Evolutionary conservation across 805 yeast species (phyloP).

Genomic region (Candida sithepensis): DNA sequence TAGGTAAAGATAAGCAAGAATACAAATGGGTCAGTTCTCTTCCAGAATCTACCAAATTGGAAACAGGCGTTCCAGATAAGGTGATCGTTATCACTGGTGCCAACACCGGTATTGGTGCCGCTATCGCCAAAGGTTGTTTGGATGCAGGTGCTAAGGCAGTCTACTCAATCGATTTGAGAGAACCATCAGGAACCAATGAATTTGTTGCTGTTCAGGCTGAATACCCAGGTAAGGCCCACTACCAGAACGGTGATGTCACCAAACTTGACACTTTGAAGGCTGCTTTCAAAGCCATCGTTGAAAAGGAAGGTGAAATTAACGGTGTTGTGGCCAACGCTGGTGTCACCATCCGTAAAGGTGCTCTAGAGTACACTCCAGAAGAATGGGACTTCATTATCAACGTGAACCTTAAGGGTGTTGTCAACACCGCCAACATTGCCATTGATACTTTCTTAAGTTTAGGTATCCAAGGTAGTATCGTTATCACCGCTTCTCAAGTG

Average conservation of each 20-base stretch:
- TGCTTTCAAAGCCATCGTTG: conserved; percentile 5
- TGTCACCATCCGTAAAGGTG: conserved; percentile 12
- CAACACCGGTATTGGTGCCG: conserved; percentile 15
- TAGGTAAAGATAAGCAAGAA: conserved; percentile 10
- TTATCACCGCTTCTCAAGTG: conserved; percentile 51
- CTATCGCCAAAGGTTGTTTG: conserved; percentile 9
- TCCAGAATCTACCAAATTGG: conserved; percentile 5
- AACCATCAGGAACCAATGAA: conserved; percentile 10
- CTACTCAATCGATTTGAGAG: conserved; percentile 10
- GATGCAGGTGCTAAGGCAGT: conserved; percentile 12
- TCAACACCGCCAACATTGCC: conserved; percentile 9
- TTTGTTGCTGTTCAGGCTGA: conserved; percentile 7
- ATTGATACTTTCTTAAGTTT: conserved; percentile 6
- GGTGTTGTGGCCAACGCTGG: conserved; percentile 15
- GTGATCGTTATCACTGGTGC: conserved; percentile 13
- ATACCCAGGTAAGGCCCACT: conserved; percentile 8
- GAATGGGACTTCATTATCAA: conserved; percentile 11
- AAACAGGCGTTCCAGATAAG: conserved; percentile 11
- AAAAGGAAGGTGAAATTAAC: conserved; percentile 4
- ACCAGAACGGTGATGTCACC: conserved; percentile 10
- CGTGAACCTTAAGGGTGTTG: conserved; percentile 10
- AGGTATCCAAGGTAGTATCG: conserved; percentile 38
- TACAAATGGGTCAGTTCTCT: conserved; percentile 5
- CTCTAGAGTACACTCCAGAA: conserved; percentile 11
- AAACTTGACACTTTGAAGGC: conserved; percentile 7